Percentiles rank a stretch among this genome's conserved stretches.
Conservation (phyloP, 768 basidiomycete species). For the Russula vinacea region DNA sequence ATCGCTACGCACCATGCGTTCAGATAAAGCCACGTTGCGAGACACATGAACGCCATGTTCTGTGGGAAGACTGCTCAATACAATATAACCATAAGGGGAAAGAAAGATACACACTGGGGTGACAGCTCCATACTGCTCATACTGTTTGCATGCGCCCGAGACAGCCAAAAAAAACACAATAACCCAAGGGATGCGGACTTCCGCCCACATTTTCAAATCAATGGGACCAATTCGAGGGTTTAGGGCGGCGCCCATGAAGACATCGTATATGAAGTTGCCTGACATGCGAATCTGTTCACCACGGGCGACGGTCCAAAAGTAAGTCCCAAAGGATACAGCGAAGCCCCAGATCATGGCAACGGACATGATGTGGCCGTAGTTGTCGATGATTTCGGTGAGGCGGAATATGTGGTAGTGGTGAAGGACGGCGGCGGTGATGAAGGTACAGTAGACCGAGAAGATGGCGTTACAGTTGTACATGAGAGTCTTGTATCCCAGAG, state of each 20-base stretch:
- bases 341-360: conserved; percentile 94
- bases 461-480: conserved; percentile 98
- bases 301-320: conserved; percentile 71
- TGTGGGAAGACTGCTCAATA: conserved; percentile 34
- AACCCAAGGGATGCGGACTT: conserved; percentile 96
- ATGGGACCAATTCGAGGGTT: conserved; percentile 91
- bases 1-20: conserved; percentile 73
- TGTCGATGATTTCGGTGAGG: conserved; percentile 91
- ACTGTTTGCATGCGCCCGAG: conserved; percentile 93
- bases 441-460: conserved; percentile 76
- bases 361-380: conserved; percentile 94
- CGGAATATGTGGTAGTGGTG: conserved; percentile 83
- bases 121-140: conserved; percentile 86
- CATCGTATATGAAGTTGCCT: conserved; percentile 91
- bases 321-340: conserved; percentile 72
- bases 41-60: conserved; percentile 97
- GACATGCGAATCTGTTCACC: conserved; percentile 89
- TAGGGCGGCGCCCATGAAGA: conserved; percentile 93
- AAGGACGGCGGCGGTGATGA: conserved; percentile 67
- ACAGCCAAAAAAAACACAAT: conserved; percentile 91
- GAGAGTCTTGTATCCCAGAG: conserved; percentile 86
- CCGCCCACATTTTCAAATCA: conserved; percentile 98
- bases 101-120: conserved; percentile 63
- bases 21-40: conserved; percentile 94
- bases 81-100: background rate